Conservation (phyloP, 1,284 basidiomycete species). For the Leccinum discolor region DNA sequence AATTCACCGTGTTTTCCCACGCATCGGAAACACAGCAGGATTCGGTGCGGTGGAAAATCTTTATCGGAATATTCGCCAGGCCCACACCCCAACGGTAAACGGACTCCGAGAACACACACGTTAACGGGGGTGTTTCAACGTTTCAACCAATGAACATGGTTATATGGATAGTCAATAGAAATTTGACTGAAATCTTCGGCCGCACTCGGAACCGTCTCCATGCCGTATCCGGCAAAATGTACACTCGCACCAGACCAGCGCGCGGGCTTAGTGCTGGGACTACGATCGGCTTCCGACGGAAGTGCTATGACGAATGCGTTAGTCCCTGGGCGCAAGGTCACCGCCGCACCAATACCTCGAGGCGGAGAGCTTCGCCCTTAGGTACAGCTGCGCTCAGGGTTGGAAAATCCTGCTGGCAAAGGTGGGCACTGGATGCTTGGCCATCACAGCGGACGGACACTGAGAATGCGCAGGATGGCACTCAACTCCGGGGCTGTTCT, state of each 20-base stretch:
- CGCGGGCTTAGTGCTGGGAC: conserved; percentile 27
- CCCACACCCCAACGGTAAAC: conserved; percentile 22
- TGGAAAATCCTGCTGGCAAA: conserved; percentile 23
- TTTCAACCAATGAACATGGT: conserved; percentile 20
- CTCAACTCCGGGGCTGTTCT: conserved; percentile 9
- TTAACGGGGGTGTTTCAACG: conserved; percentile 26
- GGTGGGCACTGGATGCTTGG: conserved; percentile 8
- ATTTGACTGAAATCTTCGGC: conserved; percentile 21
- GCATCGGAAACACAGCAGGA: conserved; percentile 19
- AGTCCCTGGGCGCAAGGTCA: conserved; percentile 31
- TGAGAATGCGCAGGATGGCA: conserved; percentile 8
- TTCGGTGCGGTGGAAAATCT: conserved; percentile 21
- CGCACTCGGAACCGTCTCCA: conserved; percentile 24
- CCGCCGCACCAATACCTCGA: conserved; percentile 37
- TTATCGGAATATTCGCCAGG: conserved; percentile 19
- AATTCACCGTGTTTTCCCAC: conserved; percentile 25
- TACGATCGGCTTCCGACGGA: conserved; percentile 28
- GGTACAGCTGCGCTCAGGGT: conserved; percentile 36
- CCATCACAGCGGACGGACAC: conserved; percentile 18
- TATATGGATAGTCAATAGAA: conserved; percentile 31
- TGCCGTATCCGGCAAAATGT: conserved; percentile 9
- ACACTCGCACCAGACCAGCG: conserved; percentile 12
- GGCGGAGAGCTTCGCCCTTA: conserved; percentile 31
- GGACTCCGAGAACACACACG: conserved; percentile 32
- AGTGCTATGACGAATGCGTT: conserved; percentile 31